Evolutionary conservation across 2,329 filamentous ascomycete genomes (phyloP).

Genomic region (Nothophoma quercina): DNA sequence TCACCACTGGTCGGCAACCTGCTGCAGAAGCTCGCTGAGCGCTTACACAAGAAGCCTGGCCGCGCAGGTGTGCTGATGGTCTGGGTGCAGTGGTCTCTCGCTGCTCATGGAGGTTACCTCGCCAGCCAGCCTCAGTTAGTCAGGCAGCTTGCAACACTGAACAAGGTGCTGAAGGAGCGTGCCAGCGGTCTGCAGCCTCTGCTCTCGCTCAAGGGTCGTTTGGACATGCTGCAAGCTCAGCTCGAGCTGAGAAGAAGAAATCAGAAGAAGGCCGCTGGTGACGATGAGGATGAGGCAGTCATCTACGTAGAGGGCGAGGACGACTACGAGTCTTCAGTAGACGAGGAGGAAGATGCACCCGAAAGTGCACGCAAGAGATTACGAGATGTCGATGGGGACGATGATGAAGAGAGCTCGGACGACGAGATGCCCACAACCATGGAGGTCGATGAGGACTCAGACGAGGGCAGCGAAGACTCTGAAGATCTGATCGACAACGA

Average conservation of each 20-base stretch:
- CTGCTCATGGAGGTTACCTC: constrained; percentile 90
- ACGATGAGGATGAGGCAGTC: constrained; percentile 72
- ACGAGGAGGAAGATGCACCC: constrained; percentile 45
- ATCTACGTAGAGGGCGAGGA: constrained; percentile 89
- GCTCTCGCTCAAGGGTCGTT: constrained; percentile 88
- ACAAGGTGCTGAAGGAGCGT: constrained; percentile 87
- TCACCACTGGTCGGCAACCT: constrained; percentile 81
- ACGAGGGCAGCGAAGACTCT: constrained; percentile 66
- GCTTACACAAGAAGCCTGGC: constrained; percentile 85
- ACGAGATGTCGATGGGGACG: constrained; percentile 33
- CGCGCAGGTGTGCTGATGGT: constrained; percentile 88
- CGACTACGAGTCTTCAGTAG: constrained; percentile 60
- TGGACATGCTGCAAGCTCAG: constrained; percentile 93
- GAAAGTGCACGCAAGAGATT: constrained; percentile 32
- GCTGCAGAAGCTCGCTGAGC: constrained; percentile 83
- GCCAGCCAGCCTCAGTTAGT: constrained; percentile 85
- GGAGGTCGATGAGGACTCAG: constrained; percentile 50
- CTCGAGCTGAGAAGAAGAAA: constrained; percentile 79
- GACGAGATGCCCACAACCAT: constrained; percentile 66
- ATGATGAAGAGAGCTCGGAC: constrained; percentile 54
- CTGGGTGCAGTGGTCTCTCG: constrained; percentile 95
- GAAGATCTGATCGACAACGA: constrained; percentile 60
- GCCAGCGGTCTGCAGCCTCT: constrained; percentile 82
- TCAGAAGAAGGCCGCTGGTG: constrained; percentile 64
- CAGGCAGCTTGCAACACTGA: constrained; percentile 77